Base-by-base conservation (phyloP, 192 early-diverging fungal genomes). In the Coemansia sp. region DNA sequence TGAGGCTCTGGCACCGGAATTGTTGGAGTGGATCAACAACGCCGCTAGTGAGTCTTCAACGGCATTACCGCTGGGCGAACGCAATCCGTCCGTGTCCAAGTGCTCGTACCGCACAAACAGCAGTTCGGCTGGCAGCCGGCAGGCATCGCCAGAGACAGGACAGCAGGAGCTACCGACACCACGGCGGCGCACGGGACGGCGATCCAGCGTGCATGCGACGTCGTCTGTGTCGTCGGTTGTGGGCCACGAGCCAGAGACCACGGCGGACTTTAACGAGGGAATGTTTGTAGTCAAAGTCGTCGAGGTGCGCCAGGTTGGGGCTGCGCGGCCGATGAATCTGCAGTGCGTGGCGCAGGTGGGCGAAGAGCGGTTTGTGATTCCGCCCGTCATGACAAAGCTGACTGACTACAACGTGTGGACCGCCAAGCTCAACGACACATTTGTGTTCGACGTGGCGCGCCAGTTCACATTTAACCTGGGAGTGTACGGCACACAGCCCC, bases 391-490 rank as follows among this genome's bases (percentile, higher is more conserved):
- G 49, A 65, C 65, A 8, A 54, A 60, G 54, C 73, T 63, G 51
- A 76, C 59, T 57, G 58, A 63, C 64, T 68, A 68, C 62, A 60
- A 72, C 47, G 56, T 66, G 26, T 81, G 78, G 78, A 56, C 73
- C 19, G 64, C 68, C 49, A 68, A 64, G 59, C 68, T 76, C 62
- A 70, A 81, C 58, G 78, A 81, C 64, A 81, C 78, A 6, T 81
- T 81, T 65, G 78, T 75, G 49, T 81, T 81, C 52, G 78, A 81
- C 60, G 78, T 81, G 16, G 51, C 65, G 5, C 65, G 78, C 16
- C 73, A 68, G 62, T 81, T 74, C 44, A 75, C 78, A 0, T 81
- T 81, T 56, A 75, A 81, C 51, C 73, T 81, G 19, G 62, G 65
- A 9, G 73, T 81, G 1, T 75, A 75, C 12, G 76, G 70, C 59